Conservation (phyloP, 2,329 filamentous ascomycete species). For the Cercospora citrullina region DNA sequence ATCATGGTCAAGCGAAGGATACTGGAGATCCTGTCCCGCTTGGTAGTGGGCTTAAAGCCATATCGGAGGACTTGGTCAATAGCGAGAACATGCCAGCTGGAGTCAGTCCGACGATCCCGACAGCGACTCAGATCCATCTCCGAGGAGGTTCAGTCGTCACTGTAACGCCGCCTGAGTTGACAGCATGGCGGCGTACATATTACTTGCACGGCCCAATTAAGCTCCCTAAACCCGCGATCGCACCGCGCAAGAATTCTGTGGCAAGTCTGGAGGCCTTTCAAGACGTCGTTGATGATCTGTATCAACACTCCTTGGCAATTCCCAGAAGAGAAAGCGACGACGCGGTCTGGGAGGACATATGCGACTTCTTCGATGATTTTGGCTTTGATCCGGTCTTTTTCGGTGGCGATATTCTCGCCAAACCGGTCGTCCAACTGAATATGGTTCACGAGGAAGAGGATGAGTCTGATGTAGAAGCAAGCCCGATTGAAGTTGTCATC, state of each 20-base stretch:
- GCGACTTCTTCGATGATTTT: conserved; percentile 45
- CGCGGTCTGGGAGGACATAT: conserved; percentile 43
- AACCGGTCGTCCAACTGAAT: conserved; percentile 18
- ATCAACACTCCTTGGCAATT: conserved; percentile 32
- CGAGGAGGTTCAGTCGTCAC: conserved; percentile 40
- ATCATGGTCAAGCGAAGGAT: conserved; percentile 1
- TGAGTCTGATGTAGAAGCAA: conserved; percentile 22
- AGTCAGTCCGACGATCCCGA: conserved; percentile 27
- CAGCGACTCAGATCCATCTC: conserved; percentile 36
- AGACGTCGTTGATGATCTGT: conserved; percentile 36
- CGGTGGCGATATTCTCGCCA: conserved; percentile 27
- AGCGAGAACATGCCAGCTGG: conserved; percentile 29
- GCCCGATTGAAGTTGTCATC: conserved; percentile 29
- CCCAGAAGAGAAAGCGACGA: conserved; percentile 39
- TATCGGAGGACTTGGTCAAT: conserved; percentile 23
- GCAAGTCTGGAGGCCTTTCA: conserved; percentile 45
- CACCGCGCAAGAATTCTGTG: conserved; percentile 44
- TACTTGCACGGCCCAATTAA: conserved; percentile 48
- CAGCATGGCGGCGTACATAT: conserved; percentile 38
- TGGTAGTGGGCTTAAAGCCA: conserved; percentile 23
- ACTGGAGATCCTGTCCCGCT: background rate
- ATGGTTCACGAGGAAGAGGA: conserved; percentile 22
- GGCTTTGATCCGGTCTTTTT: conserved; percentile 37
- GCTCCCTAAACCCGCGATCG: conserved; percentile 38
- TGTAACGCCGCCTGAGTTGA: conserved; percentile 39